phyloP scores from a whole-genome alignment of 2,329 filamentous ascomycete species.

The Beauveria caledonica region DNA sequence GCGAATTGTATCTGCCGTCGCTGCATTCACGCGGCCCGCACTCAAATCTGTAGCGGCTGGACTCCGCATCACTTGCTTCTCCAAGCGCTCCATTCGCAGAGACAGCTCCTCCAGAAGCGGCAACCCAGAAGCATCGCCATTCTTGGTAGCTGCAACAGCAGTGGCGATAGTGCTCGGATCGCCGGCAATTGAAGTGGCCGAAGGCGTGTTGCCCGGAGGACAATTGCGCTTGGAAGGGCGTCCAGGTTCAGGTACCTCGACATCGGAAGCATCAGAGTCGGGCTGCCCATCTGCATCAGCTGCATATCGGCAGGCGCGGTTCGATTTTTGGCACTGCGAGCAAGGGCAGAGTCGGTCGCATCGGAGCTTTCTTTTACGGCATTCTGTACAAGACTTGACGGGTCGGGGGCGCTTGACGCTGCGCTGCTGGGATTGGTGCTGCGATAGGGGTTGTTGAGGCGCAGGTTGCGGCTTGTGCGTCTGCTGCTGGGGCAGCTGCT shows the following conservation, averaged over 20 bases:
- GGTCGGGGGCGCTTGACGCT: conserved; percentile 46
- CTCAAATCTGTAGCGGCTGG: conserved; percentile 30
- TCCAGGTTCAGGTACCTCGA: conserved; percentile 23
- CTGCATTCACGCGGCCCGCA: conserved; percentile 24
- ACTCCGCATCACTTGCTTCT: conserved; percentile 38
- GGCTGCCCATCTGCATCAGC: conserved; percentile 39
- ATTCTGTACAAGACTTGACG: conserved; percentile 49
- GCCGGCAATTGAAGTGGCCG: conserved; percentile 5
- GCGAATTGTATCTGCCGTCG: conserved; percentile 37
- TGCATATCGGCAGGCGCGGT: conserved; percentile 44
- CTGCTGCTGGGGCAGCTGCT: background rate
- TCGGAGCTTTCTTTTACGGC: conserved; percentile 48
- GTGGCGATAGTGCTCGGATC: conserved; percentile 2
- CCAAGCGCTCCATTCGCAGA: conserved; percentile 44
- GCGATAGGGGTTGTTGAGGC: conserved; percentile 12
- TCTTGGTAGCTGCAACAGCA: conserved; percentile 19
- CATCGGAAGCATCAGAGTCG: conserved; percentile 42
- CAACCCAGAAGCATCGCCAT: conserved; percentile 24
- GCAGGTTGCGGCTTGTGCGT: conserved; percentile 13
- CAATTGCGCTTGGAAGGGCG: conserved; percentile 33
- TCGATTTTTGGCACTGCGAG: conserved; percentile 51
- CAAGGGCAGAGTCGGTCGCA: conserved; percentile 50
- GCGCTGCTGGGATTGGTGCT: conserved; percentile 23
- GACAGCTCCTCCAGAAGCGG: conserved; percentile 40
- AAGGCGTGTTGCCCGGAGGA: conserved; percentile 18